Conservation (phyloP, 441 rosid species). For the Daphne laureola region DNA sequence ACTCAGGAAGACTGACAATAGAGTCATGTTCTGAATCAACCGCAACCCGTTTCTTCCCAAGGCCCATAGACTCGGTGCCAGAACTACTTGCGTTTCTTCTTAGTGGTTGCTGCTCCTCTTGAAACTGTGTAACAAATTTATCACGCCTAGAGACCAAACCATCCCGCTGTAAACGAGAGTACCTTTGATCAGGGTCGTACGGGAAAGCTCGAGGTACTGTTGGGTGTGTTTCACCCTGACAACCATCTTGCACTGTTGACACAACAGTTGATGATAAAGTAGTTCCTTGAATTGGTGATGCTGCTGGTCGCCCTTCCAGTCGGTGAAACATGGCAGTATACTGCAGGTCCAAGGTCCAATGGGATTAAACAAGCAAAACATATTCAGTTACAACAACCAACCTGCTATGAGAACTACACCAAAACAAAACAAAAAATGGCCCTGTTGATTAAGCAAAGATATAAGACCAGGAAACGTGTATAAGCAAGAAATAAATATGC, state of each 20-base stretch:
- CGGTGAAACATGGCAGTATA: constrained; percentile 42
- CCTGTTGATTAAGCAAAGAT: constrained; percentile 1
- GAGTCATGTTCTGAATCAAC: constrained; percentile 44
- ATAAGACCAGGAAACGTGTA: not conserved
- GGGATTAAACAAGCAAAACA: constrained; percentile 9
- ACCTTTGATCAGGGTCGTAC: constrained; percentile 53
- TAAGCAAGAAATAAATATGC: too few species aligned
- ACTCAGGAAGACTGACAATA: constrained; percentile 32
- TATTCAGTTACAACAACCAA: not conserved
- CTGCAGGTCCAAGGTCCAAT: constrained; percentile 29
- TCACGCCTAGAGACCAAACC: constrained; percentile 61
- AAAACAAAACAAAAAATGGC: constrained; percentile 5
- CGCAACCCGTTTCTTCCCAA: constrained; percentile 43
- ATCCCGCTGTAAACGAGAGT: constrained; percentile 47
- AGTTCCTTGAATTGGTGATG: constrained; percentile 34
- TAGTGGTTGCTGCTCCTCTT: constrained; percentile 47
- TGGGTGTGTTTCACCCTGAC: constrained; percentile 28
- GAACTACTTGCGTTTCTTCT: constrained; percentile 54
- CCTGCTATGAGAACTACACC: not conserved
- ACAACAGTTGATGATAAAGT: constrained; percentile 29
- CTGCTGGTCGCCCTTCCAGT: constrained; percentile 42
- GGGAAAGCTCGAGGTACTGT: constrained; percentile 32
- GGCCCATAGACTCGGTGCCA: constrained; percentile 39
- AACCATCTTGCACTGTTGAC: constrained; percentile 25
- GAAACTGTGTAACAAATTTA: constrained; percentile 43